phyloP scores from a whole-genome alignment of 2,329 filamentous ascomycete species.

The Knoxdaviesia capensis region DNA sequence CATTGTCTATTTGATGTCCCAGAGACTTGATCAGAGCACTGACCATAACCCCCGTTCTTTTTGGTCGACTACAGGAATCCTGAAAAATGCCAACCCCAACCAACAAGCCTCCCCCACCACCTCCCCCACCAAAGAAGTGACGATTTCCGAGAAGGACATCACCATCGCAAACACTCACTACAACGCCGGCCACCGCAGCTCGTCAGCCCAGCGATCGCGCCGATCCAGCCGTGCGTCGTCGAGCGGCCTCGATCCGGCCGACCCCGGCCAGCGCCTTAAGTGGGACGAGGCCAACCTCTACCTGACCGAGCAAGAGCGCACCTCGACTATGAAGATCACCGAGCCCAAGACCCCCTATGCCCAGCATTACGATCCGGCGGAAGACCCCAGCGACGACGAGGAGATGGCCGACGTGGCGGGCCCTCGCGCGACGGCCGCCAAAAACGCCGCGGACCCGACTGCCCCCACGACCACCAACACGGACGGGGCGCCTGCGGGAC shows the following conservation, averaged over 20 bases:
- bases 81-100: slow-evolving; percentile 58
- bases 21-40: no score
- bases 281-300: slow-evolving; percentile 99
- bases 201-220: slow-evolving; percentile 29
- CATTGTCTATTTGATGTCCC: no score
- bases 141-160: slow-evolving; percentile 57
- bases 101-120: slow-evolving; percentile 34
- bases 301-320: slow-evolving; percentile 88
- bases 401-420: slow-evolving; percentile 33
- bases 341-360: slow-evolving; percentile 97
- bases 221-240: slow-evolving; percentile 47
- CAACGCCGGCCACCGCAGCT: slow-evolving; percentile 76
- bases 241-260: slow-evolving; percentile 33
- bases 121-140: slow-evolving; percentile 18
- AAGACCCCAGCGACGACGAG: slow-evolving; percentile 71
- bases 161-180: slow-evolving; percentile 84
- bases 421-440: slow-evolving; percentile 10
- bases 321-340: slow-evolving; percentile 94
- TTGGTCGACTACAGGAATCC: slow-evolving; percentile 43
- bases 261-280: slow-evolving; percentile 57
- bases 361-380: slow-evolving; percentile 71
- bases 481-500: slow-evolving; percentile 7
- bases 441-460: slow-evolving; percentile 46
- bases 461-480: slow-evolving; percentile 8
- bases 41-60: no score